Evolutionary conservation across 164 flowering plant genomes (phyloP).

Genomic region (Stephania japonica): DNA sequence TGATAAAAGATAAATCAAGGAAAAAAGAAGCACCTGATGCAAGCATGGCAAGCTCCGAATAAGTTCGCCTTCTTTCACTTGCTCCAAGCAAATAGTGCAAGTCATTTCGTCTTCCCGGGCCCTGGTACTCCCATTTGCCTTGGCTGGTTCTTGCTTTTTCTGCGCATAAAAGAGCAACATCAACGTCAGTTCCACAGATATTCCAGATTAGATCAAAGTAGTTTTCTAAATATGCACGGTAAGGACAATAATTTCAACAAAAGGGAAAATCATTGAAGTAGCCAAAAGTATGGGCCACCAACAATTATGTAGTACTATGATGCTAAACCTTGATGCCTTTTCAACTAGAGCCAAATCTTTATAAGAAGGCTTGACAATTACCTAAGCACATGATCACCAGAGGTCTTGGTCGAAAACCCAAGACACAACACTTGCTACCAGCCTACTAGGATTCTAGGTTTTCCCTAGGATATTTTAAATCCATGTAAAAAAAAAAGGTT

Average conservation of each 20-base stretch:
- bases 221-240: neutral
- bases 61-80: slow-evolving; percentile 69
- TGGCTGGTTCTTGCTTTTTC: slow-evolving; percentile 47
- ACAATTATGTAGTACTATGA: neutral
- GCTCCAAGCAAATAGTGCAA: slow-evolving; percentile 89
- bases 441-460: no score
- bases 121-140: slow-evolving; percentile 30
- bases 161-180: slow-evolving; percentile 18
- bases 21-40: slow-evolving; percentile 55
- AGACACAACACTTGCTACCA: no score
- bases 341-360: neutral
- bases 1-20: neutral
- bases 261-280: neutral
- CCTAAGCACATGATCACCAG: no score
- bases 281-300: neutral
- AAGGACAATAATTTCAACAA: neutral
- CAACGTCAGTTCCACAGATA: neutral
- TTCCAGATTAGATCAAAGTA: neutral
- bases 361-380: no score
- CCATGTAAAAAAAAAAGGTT: no score
- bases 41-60: slow-evolving; percentile 87
- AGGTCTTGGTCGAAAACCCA: no score
- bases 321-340: neutral
- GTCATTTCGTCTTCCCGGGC: slow-evolving; percentile 60
- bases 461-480: no score